These are phyloP conservation scores for Xanthoconium stramineum DNA, from an alignment of 768 basidiomycete genomes.

Conservation along the genomic window DNA sequence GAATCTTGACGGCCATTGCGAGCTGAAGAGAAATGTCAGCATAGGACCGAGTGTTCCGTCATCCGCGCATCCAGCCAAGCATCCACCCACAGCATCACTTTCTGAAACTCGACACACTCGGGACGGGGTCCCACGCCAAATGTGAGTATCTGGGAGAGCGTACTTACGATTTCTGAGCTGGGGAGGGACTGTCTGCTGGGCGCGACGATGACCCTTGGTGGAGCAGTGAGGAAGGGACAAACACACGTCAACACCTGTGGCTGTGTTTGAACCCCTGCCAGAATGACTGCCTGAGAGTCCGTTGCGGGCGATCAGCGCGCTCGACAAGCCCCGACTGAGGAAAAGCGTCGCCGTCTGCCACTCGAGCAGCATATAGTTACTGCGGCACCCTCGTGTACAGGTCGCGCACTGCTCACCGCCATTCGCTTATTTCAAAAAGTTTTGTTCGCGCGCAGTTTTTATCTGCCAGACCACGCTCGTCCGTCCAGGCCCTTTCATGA, in stretches of 20 bases:
- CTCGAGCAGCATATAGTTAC: not conserved
- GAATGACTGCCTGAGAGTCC: too few species aligned
- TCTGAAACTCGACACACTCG: not conserved
- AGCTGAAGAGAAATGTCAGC: conserved; percentile 26
- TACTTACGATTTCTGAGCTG: conserved; percentile 57
- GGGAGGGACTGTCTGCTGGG: conserved; percentile 31
- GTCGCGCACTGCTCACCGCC: not conserved
- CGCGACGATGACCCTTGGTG: not conserved
- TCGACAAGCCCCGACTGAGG: not conserved
- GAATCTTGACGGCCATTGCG: conserved; percentile 50
- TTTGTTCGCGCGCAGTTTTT: not conserved
- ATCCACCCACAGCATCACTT: conserved; percentile 20
- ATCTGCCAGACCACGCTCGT: not conserved
- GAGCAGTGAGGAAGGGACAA: conserved; percentile 14
- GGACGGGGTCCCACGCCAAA: not conserved
- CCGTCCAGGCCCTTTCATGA: conserved; percentile 37
- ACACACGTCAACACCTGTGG: conserved; percentile 26
- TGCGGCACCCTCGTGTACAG: conserved; percentile 14
- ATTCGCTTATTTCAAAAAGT: not conserved
- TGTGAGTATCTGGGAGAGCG: not conserved
- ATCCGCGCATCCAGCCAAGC: conserved; percentile 21
- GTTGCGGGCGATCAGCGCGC: not conserved
- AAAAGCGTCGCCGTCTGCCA: not conserved
- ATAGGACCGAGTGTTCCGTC: conserved; percentile 8
- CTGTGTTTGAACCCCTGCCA: conserved; percentile 14